Conservation (phyloP, 2,329 filamentous ascomycete genomes). For the Penicillium sp. region DNA sequence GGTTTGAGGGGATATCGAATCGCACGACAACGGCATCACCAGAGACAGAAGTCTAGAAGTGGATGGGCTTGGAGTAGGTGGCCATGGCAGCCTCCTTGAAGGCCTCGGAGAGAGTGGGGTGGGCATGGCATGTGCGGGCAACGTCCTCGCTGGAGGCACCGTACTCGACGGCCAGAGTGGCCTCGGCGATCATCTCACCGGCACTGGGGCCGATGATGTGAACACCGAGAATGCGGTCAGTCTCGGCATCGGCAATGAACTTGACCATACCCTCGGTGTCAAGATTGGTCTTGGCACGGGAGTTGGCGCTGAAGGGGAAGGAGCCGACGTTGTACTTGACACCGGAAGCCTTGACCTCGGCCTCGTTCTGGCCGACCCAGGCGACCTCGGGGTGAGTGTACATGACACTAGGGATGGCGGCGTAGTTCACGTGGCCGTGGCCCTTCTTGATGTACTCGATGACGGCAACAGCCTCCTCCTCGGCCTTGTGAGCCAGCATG, state of each 20-base stretch:
- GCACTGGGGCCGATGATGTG: conserved; percentile 96
- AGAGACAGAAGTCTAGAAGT: conserved; percentile 58
- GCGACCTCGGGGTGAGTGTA: conserved; percentile 98
- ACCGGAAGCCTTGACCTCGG: conserved; percentile 83
- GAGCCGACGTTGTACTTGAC: conserved; percentile 88
- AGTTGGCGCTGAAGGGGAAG: conserved; percentile 98
- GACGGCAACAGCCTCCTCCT: conserved; percentile 92
- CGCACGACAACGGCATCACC: conserved; percentile 7
- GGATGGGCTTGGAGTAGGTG: conserved; percentile 90
- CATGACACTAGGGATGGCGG: conserved; percentile 96
- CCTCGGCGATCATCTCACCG: conserved; percentile 99
- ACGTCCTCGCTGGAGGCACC: conserved; percentile 93
- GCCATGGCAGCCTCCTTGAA: conserved; percentile 99
- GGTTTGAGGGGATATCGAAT: conserved; percentile 19
- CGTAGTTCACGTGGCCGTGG: conserved; percentile 98
- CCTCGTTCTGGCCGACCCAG: conserved; percentile 97
- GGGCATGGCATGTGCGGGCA: conserved; percentile 89
- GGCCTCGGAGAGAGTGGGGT: conserved; percentile 91
- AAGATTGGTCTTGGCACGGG: conserved; percentile 95
- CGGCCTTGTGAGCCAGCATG: conserved; percentile 99
- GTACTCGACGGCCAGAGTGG: conserved; percentile 90
- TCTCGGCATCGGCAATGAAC: conserved; percentile 93
- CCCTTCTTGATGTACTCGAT: conserved; percentile 98
- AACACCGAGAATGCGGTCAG: conserved; percentile 87
- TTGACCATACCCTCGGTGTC: conserved; percentile 96